Evolutionary conservation across 2,329 filamentous ascomycete genomes (phyloP).

Genomic region (Xylariaceae sp.): DNA sequence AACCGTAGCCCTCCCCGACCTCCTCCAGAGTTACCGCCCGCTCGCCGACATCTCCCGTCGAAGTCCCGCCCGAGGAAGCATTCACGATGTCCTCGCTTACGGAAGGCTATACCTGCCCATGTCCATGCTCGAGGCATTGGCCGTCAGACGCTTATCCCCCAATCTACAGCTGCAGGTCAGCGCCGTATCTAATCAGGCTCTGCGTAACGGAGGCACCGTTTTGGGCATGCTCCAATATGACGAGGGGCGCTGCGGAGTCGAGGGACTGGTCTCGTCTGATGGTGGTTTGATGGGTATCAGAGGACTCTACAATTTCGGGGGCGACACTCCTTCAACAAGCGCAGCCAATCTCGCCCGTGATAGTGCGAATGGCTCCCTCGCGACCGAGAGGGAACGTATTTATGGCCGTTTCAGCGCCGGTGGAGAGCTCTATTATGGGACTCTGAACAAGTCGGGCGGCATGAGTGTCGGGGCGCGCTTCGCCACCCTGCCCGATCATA

Average conservation of each 20-base stretch:
- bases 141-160: slow-evolving; percentile 73
- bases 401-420: slow-evolving; percentile 86
- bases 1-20: slow-evolving; percentile 68
- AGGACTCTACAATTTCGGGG: slow-evolving; percentile 91
- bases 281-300: slow-evolving; percentile 83
- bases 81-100: slow-evolving; percentile 61
- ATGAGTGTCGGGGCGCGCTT: slow-evolving; percentile 87
- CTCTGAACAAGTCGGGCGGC: slow-evolving; percentile 88
- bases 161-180: slow-evolving; percentile 77
- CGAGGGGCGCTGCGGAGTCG: slow-evolving; percentile 78
- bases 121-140: slow-evolving; percentile 80
- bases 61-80: slow-evolving; percentile 20
- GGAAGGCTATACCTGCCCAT: slow-evolving; percentile 78
- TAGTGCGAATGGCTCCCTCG: slow-evolving; percentile 21
- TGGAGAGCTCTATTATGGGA: slow-evolving; percentile 91
- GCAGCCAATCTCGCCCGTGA: slow-evolving; percentile 13
- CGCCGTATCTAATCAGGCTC: slow-evolving; percentile 66
- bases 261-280: slow-evolving; percentile 89
- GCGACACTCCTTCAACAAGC: slow-evolving; percentile 49
- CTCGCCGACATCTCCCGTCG: slow-evolving; percentile 55
- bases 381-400: slow-evolving; percentile 53
- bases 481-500: slow-evolving; percentile 75
- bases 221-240: slow-evolving; percentile 76
- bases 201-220: slow-evolving; percentile 73
- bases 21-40: slow-evolving; percentile 80